Evolutionary conservation across 306 rosid species (phyloP).

Genomic region (Glycine tomentella): DNA sequence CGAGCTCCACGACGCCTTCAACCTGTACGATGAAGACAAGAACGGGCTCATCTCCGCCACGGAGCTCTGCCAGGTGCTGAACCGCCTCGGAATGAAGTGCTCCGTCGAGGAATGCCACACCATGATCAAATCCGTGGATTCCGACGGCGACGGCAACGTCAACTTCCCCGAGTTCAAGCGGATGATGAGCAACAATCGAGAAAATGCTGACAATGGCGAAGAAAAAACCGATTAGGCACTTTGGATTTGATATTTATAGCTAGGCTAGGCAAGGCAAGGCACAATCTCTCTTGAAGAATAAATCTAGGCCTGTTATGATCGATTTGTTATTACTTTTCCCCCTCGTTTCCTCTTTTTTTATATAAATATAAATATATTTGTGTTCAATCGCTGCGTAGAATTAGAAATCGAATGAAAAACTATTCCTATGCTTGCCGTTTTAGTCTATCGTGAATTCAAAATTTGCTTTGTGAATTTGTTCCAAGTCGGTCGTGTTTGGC

Average conservation of each 20-base stretch:
- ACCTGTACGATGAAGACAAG: slow-evolving; percentile 82
- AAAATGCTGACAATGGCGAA: slow-evolving; percentile 33
- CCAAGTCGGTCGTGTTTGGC: not conserved
- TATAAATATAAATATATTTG: slow-evolving; percentile 2
- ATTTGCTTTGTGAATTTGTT: too few relatives aligned
- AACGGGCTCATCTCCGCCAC: slow-evolving; percentile 81
- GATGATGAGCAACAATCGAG: slow-evolving; percentile 71
- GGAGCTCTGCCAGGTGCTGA: slow-evolving; percentile 78
- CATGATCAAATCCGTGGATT: slow-evolving; percentile 84
- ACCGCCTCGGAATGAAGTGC: slow-evolving; percentile 70
- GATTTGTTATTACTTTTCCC: not conserved
- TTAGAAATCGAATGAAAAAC: too few relatives aligned
- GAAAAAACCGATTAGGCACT: not conserved
- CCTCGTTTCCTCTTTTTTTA: not conserved
- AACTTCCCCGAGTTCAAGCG: slow-evolving; percentile 79
- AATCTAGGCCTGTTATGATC: slow-evolving; percentile 10
- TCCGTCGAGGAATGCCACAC: slow-evolving; percentile 66
- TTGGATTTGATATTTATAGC: slow-evolving; percentile 5
- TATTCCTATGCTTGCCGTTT: not conserved
- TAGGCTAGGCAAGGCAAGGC: not conserved
- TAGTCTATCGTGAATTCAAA: not conserved
- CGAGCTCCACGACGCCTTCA: slow-evolving; percentile 82
- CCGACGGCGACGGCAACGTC: slow-evolving; percentile 87
- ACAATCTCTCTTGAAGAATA: not conserved
- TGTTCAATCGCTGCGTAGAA: not conserved